Evolutionary conservation across 1,284 basidiomycete species (phyloP), one percentile per base, ranked within the genome.

Genomic region (Thecaphora frezii): DNA sequence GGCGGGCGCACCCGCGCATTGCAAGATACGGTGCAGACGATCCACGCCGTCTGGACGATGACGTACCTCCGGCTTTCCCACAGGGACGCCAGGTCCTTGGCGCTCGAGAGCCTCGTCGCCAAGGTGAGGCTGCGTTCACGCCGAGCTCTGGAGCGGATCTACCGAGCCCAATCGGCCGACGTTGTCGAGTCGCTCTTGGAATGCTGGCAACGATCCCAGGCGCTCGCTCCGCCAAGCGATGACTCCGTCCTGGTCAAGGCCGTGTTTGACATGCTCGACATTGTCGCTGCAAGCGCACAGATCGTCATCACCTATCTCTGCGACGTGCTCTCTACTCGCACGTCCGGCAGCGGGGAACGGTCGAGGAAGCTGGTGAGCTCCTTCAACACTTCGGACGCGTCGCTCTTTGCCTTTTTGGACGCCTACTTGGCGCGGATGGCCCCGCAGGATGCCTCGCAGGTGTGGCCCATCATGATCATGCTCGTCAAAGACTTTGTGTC

Each of bases 281-380:
- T 87, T 14, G 84, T 97, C 19, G 86, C 92, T 2, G 85, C 90
- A 1, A 94, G 86, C 73, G 89, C 91, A 2, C 91, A 93, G 73
- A 89, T 86, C 60, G 87, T 90, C 1, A 91, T 97, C 1, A 88
- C 92, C 58, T 89, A 93, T 84, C 82, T 93, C 19, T 93, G 90
- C 76, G 93, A 97, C 76, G 64, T 71, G 14, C 71, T 79, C 42
- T 56, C 50, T 10, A 57, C 65, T 5, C 58, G 72, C 21, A 56
- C 59, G 30, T 77, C 58, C 84, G 83, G 77, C 83, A 71, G 83
- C 84, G 54, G 80, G 82, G 61, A 63, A 23, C 39, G 58, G 36
- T 28, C 54, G 18, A 38, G 52, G 44, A 56, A 28, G 12, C 23
- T 41, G 8, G 25, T 18, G 38, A 14, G 56, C 41, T 45, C 41